Conservation (phyloP, 345 rosid species). For the Sonneratia alba region DNA sequence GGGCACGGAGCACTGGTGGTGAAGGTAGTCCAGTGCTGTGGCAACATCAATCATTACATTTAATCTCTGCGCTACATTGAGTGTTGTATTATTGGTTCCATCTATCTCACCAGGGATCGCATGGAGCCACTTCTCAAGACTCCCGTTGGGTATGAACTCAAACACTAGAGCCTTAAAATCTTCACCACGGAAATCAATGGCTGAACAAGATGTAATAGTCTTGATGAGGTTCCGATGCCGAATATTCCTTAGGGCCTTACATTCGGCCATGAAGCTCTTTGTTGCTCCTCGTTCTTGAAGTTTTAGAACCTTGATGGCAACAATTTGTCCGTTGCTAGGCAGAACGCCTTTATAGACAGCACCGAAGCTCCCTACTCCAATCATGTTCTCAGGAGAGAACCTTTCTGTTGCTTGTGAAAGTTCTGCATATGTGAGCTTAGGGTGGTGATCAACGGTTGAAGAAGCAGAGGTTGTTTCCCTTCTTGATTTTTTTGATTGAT, state of each 20-base stretch:
- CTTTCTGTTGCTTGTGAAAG: constrained; percentile 15
- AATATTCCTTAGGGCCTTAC: constrained; percentile 13
- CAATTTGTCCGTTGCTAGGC: not conserved
- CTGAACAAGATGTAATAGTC: constrained; percentile 13
- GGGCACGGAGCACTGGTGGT: not conserved
- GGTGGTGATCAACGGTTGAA: not conserved
- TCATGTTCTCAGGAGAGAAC: constrained; percentile 10
- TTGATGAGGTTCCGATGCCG: constrained; percentile 18
- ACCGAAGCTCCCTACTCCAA: constrained; percentile 17
- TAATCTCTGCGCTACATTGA: constrained; percentile 1
- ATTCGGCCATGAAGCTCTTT: constrained; percentile 15
- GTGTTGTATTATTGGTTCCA: not conserved
- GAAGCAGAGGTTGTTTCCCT: not conserved
- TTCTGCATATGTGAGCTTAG: not conserved
- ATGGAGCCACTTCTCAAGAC: constrained; percentile 15
- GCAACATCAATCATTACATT: constrained; percentile 13
- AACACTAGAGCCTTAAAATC: constrained; percentile 19
- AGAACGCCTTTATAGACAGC: constrained; percentile 12
- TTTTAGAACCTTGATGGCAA: constrained; percentile 20
- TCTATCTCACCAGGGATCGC: not conserved
- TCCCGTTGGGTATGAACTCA: constrained; percentile 19
- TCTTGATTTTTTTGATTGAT: not conserved
- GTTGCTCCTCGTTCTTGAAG: constrained; percentile 10
- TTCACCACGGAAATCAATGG: constrained; percentile 11
- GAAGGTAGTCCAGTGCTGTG: constrained; percentile 13